These are phyloP conservation scores for Pelargonium cotyledonis DNA, from an alignment of 441 rosid genomes.

Conservation along the genomic window DNA sequence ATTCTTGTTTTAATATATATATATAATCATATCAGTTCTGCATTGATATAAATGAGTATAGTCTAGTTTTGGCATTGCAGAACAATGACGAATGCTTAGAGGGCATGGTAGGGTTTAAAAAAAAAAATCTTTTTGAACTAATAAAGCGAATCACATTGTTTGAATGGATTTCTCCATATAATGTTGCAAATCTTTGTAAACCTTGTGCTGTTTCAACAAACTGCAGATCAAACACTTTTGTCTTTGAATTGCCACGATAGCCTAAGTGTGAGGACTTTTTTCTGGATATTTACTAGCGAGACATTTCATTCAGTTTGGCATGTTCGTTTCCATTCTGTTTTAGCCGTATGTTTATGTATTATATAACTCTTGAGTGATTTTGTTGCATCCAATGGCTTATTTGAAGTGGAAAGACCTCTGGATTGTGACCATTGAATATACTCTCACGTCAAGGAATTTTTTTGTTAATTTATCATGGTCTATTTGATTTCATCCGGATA, in stretches of 20 bases:
- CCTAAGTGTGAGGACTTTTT: not conserved
- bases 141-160: not conserved
- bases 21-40: no score
- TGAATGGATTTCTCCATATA: not conserved
- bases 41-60: no score
- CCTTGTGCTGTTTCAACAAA: not conserved
- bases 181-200: not conserved
- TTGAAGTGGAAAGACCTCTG: slow-evolving; percentile 10
- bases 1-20: not conserved
- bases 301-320: not conserved
- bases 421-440: not conserved
- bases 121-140: not conserved
- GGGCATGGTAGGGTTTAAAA: not conserved
- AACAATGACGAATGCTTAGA: not conserved
- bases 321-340: not conserved
- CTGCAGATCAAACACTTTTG: not conserved
- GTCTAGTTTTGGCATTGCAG: not conserved
- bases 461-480: no score
- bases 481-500: not conserved
- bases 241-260: not conserved
- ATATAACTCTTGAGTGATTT: not conserved
- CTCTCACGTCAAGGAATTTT: no score
- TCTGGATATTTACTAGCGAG: not conserved
- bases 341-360: not conserved
- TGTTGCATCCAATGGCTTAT: not conserved